phyloP scores from a whole-genome alignment of 2,329 filamentous ascomycete species.

The Fusarium miscanthi region DNA sequence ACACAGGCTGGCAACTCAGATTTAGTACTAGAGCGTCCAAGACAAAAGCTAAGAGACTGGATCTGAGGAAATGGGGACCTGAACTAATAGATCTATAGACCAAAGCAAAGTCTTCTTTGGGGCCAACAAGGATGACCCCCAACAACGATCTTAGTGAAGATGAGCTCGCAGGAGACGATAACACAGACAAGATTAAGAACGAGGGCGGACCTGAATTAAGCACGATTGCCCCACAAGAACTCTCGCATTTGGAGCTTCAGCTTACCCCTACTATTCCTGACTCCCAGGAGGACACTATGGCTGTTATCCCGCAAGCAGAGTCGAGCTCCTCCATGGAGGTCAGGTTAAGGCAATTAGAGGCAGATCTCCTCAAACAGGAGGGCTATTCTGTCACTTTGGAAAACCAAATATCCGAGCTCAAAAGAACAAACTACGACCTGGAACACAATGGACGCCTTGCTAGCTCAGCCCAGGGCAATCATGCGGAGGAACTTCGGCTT shows the following conservation, averaged over 20 bases:
- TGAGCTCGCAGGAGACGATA: not conserved
- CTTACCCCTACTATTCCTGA: too few species aligned
- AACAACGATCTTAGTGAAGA: not conserved
- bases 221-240: accelerated
- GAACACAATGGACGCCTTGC: not conserved
- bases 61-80: accelerated
- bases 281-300: not conserved
- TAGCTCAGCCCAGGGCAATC: not conserved
- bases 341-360: not conserved
- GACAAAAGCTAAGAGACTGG: not conserved
- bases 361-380: not conserved
- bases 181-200: accelerated
- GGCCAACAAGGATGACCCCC: accelerated
- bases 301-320: accelerated
- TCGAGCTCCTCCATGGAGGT: accelerated
- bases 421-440: not conserved
- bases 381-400: not conserved
- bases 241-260: accelerated
- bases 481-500: not conserved
- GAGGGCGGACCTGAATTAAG: not conserved
- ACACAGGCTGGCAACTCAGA: accelerated
- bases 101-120: accelerated
- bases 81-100: accelerated
- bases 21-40: not conserved
- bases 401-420: not conserved